Evolutionary conservation across 495 filamentous ascomycete species (phyloP), one percentile per base, ranked within the genome.

Genomic region (Aspergillus cavernicola): DNA sequence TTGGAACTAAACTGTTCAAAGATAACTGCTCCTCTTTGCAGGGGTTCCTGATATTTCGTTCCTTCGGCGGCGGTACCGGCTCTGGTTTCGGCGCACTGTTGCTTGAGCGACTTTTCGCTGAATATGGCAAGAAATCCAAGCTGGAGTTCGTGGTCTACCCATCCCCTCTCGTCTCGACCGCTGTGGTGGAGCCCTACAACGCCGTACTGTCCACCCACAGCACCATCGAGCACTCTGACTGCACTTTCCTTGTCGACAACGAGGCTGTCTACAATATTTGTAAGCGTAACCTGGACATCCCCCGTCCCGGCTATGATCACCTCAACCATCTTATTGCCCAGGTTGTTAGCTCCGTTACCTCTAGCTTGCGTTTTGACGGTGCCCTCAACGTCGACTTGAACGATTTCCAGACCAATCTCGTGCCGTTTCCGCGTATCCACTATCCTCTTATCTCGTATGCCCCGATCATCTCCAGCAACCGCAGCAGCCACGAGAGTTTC

Each of bases 101-200:
- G 73, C 97, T 98, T 83, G 96, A 91, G 77, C 97, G 97, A 88
- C 97, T 98, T 72, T 92, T 93, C 71, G 95, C 97, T 80, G 93
- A 98, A 79, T 98, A 97, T 82, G 95, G 95, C 65, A 95, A 98
- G 80, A 90, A 95, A 67, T 97, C 97, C 95, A 98, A 97, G 93
- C 92, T 95, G 58, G 97, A 92, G 58, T 98, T 97, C 86, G 97
- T 95, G 67, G 95, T 98, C 66, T 85, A 97, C 43, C 95, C 93
- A 56, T 97, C 93, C n/a, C 93, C 93, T 66, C 97, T 97, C 85
- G 95, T 97, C 62, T 97, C 93, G 56, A 93, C 97, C 69, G 97
- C 95, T 72, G 93, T 98, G 64, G 93, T 98, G 70, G 93, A 98
- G 81, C 93, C 93, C 53, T 98, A 98, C 85, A 97, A 98, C 75